These are phyloP conservation scores for Sistotremastrum suecicum DNA, from an alignment of 768 basidiomycete species.

Conservation along the genomic window DNA sequence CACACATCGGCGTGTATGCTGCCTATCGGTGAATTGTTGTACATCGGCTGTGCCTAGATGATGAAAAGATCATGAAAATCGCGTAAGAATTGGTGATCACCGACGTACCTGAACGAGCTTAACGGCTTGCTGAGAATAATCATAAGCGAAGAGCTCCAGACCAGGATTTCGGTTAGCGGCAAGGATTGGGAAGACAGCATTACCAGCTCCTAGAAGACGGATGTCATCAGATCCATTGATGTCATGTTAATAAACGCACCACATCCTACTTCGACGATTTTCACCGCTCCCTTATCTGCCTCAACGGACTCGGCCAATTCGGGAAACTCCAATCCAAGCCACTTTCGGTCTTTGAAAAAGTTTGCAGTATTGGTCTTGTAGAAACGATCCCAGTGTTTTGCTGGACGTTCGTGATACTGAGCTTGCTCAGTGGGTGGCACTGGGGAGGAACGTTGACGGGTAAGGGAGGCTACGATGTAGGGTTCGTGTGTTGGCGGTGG, in stretches of 20 bases:
- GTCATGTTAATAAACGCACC: constrained; percentile 30
- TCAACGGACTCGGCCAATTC: constrained; percentile 64
- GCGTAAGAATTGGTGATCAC: neutral
- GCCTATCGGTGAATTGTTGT: constrained; percentile 51
- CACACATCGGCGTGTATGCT: constrained; percentile 71
- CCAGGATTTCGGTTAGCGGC: constrained; percentile 70
- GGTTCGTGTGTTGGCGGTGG: constrained; percentile 70
- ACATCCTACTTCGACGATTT: constrained; percentile 84
- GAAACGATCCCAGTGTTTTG: constrained; percentile 77
- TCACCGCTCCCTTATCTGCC: constrained; percentile 57
- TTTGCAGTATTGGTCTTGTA: constrained; percentile 76
- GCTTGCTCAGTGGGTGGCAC: constrained; percentile 60
- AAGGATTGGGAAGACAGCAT: constrained; percentile 82
- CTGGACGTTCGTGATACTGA: constrained; percentile 60
- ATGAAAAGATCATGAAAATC: neutral
- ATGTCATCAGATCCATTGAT: neutral
- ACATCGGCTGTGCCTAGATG: constrained; percentile 34
- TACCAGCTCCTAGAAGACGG: constrained; percentile 64
- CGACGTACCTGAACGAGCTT: constrained; percentile 68
- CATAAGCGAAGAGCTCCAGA: constrained; percentile 66
- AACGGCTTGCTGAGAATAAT: constrained; percentile 82
- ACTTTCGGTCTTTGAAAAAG: constrained; percentile 92
- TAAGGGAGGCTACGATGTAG: constrained; percentile 54
- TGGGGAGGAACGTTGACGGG: constrained; percentile 55
- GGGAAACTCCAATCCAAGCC: constrained; percentile 68